These are phyloP conservation scores for Saccharomyces pastorianus DNA, from an alignment of 1,139 yeast species.

Conservation along the genomic window DNA sequence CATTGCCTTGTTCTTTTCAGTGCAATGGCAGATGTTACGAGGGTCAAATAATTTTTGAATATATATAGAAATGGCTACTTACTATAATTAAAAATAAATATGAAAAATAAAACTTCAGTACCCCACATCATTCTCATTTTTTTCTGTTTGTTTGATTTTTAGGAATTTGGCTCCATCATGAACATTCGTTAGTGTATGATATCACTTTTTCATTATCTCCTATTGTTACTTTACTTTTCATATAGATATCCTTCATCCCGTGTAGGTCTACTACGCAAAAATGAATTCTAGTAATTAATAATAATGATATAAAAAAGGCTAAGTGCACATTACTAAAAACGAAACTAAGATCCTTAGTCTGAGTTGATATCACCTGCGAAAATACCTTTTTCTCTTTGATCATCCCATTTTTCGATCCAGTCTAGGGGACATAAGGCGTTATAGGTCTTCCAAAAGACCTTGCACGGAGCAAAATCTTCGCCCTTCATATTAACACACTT, in stretches of 20 bases:
- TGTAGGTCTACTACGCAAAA: background rate
- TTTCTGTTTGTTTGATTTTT: background rate
- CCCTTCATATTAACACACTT: slow-evolving; percentile 95
- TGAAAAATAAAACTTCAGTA: background rate
- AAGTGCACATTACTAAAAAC: background rate
- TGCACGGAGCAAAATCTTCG: slow-evolving; percentile 96
- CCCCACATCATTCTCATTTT: background rate
- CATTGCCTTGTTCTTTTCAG: background rate
- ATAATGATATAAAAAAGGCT: background rate
- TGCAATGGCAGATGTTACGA: background rate
- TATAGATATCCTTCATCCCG: background rate
- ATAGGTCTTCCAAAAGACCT: slow-evolving; percentile 87
- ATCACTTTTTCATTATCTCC: background rate
- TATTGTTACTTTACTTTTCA: background rate
- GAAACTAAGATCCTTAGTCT: slow-evolving; percentile 9
- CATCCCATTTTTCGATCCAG: slow-evolving; percentile 96
- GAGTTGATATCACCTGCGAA: slow-evolving; percentile 56
- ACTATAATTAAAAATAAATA: background rate
- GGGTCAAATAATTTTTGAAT: background rate
- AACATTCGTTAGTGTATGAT: background rate
- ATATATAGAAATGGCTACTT: background rate
- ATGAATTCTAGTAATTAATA: background rate
- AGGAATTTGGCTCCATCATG: background rate
- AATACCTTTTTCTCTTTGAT: slow-evolving; percentile 71
- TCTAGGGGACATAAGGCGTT: slow-evolving; percentile 84